Evolutionary conservation across 371 early-diverging fungal species (phyloP).

Genomic region (Mucor saturninus): DNA sequence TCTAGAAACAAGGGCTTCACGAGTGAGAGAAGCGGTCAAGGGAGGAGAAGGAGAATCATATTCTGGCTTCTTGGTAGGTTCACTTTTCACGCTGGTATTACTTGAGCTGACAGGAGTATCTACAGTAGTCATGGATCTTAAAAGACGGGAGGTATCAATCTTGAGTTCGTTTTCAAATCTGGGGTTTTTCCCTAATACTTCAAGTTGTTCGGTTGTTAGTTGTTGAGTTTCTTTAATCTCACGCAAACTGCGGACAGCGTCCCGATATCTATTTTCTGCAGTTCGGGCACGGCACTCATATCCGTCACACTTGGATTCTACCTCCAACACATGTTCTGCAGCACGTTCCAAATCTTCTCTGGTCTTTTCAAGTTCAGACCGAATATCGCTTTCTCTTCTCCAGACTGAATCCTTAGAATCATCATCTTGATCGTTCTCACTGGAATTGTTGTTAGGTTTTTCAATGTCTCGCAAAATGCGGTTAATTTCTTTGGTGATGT

Average conservation of each 20-base stretch:
- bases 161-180: slow-evolving; percentile 24
- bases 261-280: slow-evolving; percentile 40
- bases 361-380: slow-evolving; percentile 41
- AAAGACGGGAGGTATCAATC: slow-evolving; percentile 23
- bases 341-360: slow-evolving; percentile 34
- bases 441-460: slow-evolving; percentile 39
- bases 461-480: slow-evolving; percentile 79
- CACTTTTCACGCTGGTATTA: slow-evolving; percentile 17
- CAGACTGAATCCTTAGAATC: slow-evolving; percentile 36
- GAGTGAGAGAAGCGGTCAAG: slow-evolving; percentile 24
- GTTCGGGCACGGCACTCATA: slow-evolving; percentile 30
- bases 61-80: slow-evolving; percentile 10
- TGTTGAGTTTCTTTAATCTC: slow-evolving; percentile 23
- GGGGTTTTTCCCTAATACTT: slow-evolving; percentile 8
- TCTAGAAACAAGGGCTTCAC: slow-evolving; percentile 48
- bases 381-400: slow-evolving; percentile 47
- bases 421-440: slow-evolving; percentile 47
- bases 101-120: slow-evolving; percentile 19
- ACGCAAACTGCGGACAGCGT: slow-evolving; percentile 32
- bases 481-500: slow-evolving; percentile 86
- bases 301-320: slow-evolving; percentile 37
- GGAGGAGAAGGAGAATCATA: slow-evolving; percentile 27
- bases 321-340: slow-evolving; percentile 37
- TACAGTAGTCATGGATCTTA: slow-evolving; percentile 1
- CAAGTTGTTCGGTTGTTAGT: slow-evolving; percentile 15